Evolutionary conservation across 202 grass and related monocot genomes (phyloP), one percentile per base, ranked within the genome.

Genomic region (Digitaria exilis): DNA sequence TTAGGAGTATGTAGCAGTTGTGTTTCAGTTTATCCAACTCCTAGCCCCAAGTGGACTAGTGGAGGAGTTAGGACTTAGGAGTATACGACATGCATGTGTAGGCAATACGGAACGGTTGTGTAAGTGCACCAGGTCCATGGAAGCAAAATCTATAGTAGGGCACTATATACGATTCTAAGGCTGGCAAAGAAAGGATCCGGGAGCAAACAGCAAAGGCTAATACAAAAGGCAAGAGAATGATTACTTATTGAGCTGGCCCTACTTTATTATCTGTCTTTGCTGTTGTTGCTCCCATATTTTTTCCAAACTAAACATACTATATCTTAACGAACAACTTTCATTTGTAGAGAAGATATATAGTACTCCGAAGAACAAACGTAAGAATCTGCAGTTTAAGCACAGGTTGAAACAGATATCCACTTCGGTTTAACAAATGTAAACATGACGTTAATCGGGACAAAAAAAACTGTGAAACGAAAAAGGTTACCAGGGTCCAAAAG

Each of bases 201-300:
- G n/a, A n/a, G n/a, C n/a, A n/a, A n/a, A n/a, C n/a, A 80, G 50
- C 80, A 91, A 84, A 90, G 80, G 49, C 79, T 80, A 89, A 87
- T 84, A 68, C 63, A 65, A 87, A 91, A 94, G 89, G 86, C 80
- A 70, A 86, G 15, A 64, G 65, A 87, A 91, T 94, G 89, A 91
- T 94, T 91, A 89, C 92, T 82, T 66, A 73, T 80, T 63, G 80
- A 76, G 84, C 69, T 87, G 84, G 54, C 88, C 84, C 84, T 87
- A 84, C 84, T 87, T 90, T 84, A 49, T 80, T 55, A 84, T 1
- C 28, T 70, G 28, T 71, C 21, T 80, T 65, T 71, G 57, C 17
- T 61, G 61, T 46, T 64, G 52, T 59, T 80, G 50, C 22, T 83
- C 54, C 77, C 46, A 49, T 79, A 64, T 32, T 76, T 49, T 50